Evolutionary conservation across 2,329 filamentous ascomycete species (phyloP), one percentile per base, ranked within the genome.

Genomic region (Epichloe elymi): DNA sequence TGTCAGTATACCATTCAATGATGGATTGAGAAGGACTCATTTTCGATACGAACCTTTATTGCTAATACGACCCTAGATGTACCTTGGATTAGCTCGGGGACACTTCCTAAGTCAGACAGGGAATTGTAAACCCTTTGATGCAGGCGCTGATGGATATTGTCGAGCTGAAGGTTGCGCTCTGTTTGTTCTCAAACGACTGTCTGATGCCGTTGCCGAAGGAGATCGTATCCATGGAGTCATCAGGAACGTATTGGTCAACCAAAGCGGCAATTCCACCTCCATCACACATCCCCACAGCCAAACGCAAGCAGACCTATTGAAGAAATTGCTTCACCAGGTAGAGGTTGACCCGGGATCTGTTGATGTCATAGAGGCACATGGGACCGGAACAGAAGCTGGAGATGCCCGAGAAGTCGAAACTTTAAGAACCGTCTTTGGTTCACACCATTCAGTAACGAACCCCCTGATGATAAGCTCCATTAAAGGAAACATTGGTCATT

Each of bases 291-390:
- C 86, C 0, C 81, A 85, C 55, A 78, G 73, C 3, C 77, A 73
- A 30, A 74, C 78, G 0, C 85, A 88, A 57, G 71, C 77, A 37
- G 72, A 72, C 53, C 66, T 86, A 3, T 85, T 77, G 63, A 74
- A 71, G 55, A 74, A 72, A 48, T 73, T 82, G 37, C 73, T 91
- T 1, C 76, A 82, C 44, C 79, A 83, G 43, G 82, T 85, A 41
- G 83, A 83, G 54, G 76, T 90, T 33, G 82, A 90, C 60, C 84
- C 86, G 2, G 75, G 80, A 50, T 84, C 88, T 55, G 76, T 94
- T 46, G 81, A 81, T 65, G 91, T 89, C 60, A 83, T 93, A 6
- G 88, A 94, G 67, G 88, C 91, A 81, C 88, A 94, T 65, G 88
- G 88, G 11, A 94, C 88, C 3, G 88, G 88, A 39, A 94, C 88